Base-by-base conservation (phyloP, 1,139 yeast species). In the Suhomyces anneliseae region DNA sequence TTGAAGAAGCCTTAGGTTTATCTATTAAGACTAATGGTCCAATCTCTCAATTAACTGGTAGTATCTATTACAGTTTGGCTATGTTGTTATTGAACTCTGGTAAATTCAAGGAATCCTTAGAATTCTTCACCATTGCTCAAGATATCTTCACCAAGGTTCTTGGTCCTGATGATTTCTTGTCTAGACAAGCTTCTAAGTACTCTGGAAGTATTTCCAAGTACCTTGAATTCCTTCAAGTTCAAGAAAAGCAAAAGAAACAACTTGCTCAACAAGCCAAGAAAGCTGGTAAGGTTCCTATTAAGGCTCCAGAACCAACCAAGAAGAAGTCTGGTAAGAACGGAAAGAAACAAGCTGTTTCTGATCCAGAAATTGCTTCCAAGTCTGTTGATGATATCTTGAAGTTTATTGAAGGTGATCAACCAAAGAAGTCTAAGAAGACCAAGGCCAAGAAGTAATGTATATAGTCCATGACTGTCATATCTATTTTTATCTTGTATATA, bases 321-420 rank as follows among this genome's bases (percentile, higher is more conserved):
- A 48, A 45, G 39, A 48, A 46, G 34, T 43, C 48, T 40, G 35
- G 40, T 2, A 49, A 47, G 45, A 43, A 47, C 36, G 42, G 54
- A 11, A 54, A 58, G 46, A 55, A 60, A 45, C 50, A 46, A 15
- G 57, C 60, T 45, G 49, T 54, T 43, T 68, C 81, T 11, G 71
- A 78, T 55, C 83, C 87, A 26, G 78, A 74, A 36, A 74, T 85
- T 53, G 84, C 85, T 11, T 67, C 70, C 44, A 74, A 82, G 63
- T 81, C 87, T 15, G 78, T 85, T 48, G 92, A 85, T 44, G 92
- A 85, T 49, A 79, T 86, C 52, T 71, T 85, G 68, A 74, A 75
- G 44, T 86, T 79, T 58, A 83, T 86, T 57, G 86, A 83, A 62
- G 88, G 87, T 41, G 61, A 59, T 14, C 58, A 57, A 42, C 57